Percentiles rank a stretch among this genome's conserved stretches.
Conservation (phyloP, 257 asterid species). For the Solanum ahanhuiri region DNA sequence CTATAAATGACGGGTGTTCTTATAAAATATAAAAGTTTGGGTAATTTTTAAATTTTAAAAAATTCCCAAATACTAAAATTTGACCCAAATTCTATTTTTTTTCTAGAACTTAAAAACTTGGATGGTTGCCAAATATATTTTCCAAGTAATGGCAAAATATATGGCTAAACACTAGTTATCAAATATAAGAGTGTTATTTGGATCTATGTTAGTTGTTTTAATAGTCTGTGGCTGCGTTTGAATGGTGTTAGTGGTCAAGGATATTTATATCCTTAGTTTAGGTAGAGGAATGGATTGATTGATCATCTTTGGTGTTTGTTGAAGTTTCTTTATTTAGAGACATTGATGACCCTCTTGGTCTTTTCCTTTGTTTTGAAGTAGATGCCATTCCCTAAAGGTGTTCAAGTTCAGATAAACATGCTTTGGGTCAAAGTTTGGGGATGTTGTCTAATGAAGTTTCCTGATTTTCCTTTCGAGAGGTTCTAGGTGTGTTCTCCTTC, state of each 20-base stretch:
- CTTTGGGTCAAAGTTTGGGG: background rate
- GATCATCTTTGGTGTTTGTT: background rate
- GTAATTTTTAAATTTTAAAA: too few relatives aligned
- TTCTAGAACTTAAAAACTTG: too few relatives aligned
- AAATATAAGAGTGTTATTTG: background rate
- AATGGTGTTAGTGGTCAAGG: background rate
- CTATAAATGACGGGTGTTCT: too few relatives aligned
- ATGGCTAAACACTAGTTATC: background rate
- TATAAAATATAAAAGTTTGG: too few relatives aligned
- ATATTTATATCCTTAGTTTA: background rate
- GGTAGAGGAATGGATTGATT: background rate
- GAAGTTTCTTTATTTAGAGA: background rate
- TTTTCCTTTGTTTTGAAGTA: background rate
- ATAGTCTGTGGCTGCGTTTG: background rate
- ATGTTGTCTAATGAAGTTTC: background rate
- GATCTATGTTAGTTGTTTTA: background rate
- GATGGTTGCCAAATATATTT: too few relatives aligned
- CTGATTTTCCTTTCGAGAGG: background rate
- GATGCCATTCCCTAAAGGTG: background rate
- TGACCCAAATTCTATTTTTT: too few relatives aligned
- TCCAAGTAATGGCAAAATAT: too few relatives aligned
- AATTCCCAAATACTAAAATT: too few relatives aligned
- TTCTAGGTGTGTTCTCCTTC: background rate
- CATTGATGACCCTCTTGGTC: background rate
- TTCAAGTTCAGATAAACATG: background rate